Evolutionary conservation across 2,329 filamentous ascomycete genomes (phyloP).

Genomic region (Aspergillus tamarii): DNA sequence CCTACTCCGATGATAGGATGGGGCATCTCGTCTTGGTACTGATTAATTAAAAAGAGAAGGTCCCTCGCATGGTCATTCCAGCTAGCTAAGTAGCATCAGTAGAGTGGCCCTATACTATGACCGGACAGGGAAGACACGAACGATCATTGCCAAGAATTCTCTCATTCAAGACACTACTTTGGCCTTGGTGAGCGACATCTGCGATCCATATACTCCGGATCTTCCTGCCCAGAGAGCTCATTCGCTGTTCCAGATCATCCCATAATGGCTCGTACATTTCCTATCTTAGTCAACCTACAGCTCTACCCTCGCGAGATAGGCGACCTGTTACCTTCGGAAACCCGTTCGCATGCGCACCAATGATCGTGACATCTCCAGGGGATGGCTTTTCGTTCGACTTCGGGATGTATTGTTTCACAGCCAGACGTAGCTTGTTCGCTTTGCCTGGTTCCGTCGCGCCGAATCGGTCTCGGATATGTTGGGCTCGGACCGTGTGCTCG

Average conservation of each 20-base stretch:
- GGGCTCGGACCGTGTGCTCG: conserved; percentile 39
- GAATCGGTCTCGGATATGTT: conserved; percentile 58
- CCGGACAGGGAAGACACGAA: conserved; percentile 42
- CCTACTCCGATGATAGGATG: conserved; percentile 77
- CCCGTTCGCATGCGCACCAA: conserved; percentile 80
- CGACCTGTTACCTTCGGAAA: conserved; percentile 70
- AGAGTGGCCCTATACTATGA: neutral
- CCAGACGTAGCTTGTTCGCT: conserved; percentile 64
- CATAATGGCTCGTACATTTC: conserved; percentile 86
- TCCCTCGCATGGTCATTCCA: conserved; percentile 83
- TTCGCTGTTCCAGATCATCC: conserved; percentile 68
- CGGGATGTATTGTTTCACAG: conserved; percentile 81
- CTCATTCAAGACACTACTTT: conserved; percentile 74
- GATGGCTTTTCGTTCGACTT: conserved; percentile 64
- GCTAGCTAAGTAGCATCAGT: conserved; percentile 54
- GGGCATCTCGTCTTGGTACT: conserved; percentile 67
- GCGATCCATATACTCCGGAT: conserved; percentile 81
- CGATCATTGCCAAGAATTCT: conserved; percentile 75
- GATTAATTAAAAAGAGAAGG: conserved; percentile 78
- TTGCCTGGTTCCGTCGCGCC: conserved; percentile 58
- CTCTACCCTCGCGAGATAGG: conserved; percentile 12
- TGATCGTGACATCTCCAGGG: conserved; percentile 74
- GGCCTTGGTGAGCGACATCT: conserved; percentile 76
- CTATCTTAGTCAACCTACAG: conserved; percentile 42
- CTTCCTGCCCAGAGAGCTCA: conserved; percentile 58